Evolutionary conservation across 352 stramenopile species (phyloP).

Genomic region (Globisporangium mamillatum): DNA sequence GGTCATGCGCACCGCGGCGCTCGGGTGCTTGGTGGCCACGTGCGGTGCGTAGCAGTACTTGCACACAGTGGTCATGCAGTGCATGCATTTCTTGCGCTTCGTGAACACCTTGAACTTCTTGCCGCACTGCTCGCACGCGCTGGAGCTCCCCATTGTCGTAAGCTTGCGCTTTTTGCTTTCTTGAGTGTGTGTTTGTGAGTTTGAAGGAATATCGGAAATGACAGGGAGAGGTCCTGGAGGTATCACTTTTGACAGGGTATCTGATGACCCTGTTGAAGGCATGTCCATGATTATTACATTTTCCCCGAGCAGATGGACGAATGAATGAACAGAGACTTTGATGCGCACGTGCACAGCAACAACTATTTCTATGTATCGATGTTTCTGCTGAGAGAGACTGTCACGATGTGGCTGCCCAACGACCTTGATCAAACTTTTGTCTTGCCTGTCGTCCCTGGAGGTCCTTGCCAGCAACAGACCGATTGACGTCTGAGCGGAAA

Average conservation of each 20-base stretch:
- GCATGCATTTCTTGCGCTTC: slow-evolving; percentile 64
- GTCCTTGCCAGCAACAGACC: not conserved
- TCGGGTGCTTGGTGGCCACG: slow-evolving; percentile 47
- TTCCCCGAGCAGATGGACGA: not conserved
- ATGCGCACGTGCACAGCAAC: not conserved
- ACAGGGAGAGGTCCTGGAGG: not conserved
- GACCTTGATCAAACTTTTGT: not conserved
- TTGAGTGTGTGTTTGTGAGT: not conserved
- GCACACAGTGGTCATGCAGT: slow-evolving; percentile 62
- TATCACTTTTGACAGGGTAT: not conserved
- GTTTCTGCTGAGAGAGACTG: not conserved
- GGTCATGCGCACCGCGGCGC: slow-evolving; percentile 5
- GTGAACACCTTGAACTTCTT: slow-evolving; percentile 81
- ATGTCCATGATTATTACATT: not conserved
- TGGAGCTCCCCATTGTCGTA: not conserved
- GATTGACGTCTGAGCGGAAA: not conserved
- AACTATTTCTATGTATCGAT: not conserved
- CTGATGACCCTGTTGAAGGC: not conserved
- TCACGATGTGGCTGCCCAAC: not conserved
- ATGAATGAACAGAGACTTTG: not conserved
- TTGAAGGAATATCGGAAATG: slow-evolving; percentile 6
- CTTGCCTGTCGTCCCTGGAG: not conserved
- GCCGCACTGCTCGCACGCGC: slow-evolving; percentile 28
- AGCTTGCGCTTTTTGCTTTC: not conserved
- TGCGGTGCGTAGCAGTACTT: slow-evolving; percentile 51